Base-by-base conservation (phyloP, 2,329 filamentous ascomycete genomes). In the Phialophora verrucosa region DNA sequence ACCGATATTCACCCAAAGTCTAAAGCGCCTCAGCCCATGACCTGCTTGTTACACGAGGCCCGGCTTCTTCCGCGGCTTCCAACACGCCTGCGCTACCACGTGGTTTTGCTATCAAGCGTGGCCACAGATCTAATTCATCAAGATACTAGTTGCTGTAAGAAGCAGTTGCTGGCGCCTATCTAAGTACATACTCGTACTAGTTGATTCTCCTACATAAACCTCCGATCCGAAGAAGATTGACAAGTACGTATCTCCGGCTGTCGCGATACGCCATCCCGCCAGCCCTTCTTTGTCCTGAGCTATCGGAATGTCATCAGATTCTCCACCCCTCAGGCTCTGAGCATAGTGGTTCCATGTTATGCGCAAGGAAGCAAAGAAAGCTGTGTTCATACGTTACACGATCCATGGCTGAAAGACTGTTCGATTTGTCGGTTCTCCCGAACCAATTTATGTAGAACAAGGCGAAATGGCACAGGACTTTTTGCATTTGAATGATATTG, bases 1-100 rank as follows among this genome's bases (percentile, higher is more conserved):
- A 67, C 65, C 65, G 65, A 67, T 4, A 17, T 29, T 51, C 8
- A 20, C 49, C 38, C 38, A 44, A 44, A 44, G 38, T n/a, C 14
- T 29, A 49, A 17, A 32, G 20, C 27, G 59, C 38, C 60, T 57
- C 23, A 38, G n/a, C 27, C 12, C 32, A n/a, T 51, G n/a, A 14
- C 27, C 25, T 27, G 11, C 42, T 17, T 12, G 10, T 25, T 5
- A 7, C 20, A 51, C 8, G 31, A 31, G 20, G 11, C 49, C 23
- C 49, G 49, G 49, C 49, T 51, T 51, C 25, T 29, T 29, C 49
- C 49, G 49, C 20, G 17, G 49, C 14, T 51, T 10, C 8, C 49
- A 51, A 8, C 20, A 23, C 14, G 10, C 11, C 23, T 51, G 49
- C 23, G 8, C 11, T 10, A 55, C 25, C 53, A 55, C 53, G 53